Conservation (phyloP, 108 stramenopile genomes). For the Pseudonitzschia pungens region DNA sequence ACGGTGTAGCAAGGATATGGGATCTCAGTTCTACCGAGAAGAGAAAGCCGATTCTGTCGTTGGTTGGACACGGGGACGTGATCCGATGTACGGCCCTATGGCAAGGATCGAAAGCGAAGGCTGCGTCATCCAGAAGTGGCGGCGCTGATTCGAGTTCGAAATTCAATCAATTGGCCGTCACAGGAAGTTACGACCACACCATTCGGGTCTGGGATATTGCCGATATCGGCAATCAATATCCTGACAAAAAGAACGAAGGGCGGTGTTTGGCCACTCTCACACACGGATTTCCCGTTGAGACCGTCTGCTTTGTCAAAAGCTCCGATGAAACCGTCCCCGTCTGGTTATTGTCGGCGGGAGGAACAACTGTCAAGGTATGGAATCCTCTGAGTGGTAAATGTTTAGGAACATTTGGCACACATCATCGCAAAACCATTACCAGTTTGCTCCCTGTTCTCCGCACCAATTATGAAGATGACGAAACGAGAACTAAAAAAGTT, state of each 20-base stretch:
- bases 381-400: conserved; percentile 67
- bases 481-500: conserved; percentile 25
- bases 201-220: conserved; percentile 81
- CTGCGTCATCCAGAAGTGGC: neutral
- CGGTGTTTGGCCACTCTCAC: conserved; percentile 64
- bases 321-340: conserved; percentile 40
- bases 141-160: neutral
- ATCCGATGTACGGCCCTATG: conserved; percentile 47
- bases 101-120: conserved; percentile 8
- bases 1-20: conserved; percentile 70
- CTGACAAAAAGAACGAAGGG: conserved; percentile 20
- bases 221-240: neutral
- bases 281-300: conserved; percentile 84
- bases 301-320: conserved; percentile 56
- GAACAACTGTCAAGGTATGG: conserved; percentile 82
- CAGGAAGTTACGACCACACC: conserved; percentile 86
- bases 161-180: conserved; percentile 55
- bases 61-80: conserved; percentile 83
- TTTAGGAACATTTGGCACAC: conserved; percentile 52
- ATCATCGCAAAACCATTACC: conserved; percentile 86
- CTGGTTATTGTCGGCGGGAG: conserved; percentile 75
- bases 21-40: conserved; percentile 41
- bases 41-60: conserved; percentile 35
- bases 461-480: conserved; percentile 36
- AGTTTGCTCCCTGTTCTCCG: conserved; percentile 45